A percentile compares a stretch with the other conserved stretches of the same genome.
Conservation (phyloP, 2,329 filamentous ascomycete species). For the Cryphonectria naterciae region DNA sequence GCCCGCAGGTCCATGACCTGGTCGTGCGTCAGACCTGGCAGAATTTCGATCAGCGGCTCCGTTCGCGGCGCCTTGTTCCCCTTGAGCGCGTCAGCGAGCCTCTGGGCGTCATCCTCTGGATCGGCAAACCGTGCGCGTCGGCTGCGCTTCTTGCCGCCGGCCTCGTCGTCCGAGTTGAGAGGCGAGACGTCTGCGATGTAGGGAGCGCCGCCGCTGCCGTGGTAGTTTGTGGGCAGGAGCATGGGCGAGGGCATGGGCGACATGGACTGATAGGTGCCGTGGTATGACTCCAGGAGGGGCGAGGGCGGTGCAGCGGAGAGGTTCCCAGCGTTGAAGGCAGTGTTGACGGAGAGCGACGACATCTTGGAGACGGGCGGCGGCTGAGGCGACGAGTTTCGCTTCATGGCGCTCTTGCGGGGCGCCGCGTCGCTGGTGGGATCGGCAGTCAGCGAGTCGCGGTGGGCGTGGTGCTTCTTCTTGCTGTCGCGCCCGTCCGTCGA, state of each 20-base stretch:
- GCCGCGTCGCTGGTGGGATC: slow-evolving; percentile 34
- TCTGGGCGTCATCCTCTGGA: slow-evolving; percentile 75
- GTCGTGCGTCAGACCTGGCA: slow-evolving; percentile 82
- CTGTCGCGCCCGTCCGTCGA: slow-evolving; percentile 29
- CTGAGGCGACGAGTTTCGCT: slow-evolving; percentile 50
- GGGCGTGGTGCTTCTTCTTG: slow-evolving; percentile 26
- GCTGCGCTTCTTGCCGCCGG: slow-evolving; percentile 50
- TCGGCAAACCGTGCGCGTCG: slow-evolving; percentile 82
- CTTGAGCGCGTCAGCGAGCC: slow-evolving; percentile 75
- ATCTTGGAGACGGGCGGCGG: slow-evolving; percentile 56
- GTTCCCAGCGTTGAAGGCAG: slow-evolving; percentile 45
- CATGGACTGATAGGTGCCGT: slow-evolving; percentile 90
- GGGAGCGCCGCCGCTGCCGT: slow-evolving; percentile 52
- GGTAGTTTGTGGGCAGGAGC: slow-evolving; percentile 53
- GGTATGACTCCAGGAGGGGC: slow-evolving; percentile 88
- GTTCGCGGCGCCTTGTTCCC: slow-evolving; percentile 68
- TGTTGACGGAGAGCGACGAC: slow-evolving; percentile 57
- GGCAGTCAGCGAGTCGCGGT: slow-evolving; percentile 39
- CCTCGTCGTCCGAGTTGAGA: slow-evolving; percentile 53
- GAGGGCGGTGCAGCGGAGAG: slow-evolving; percentile 69
- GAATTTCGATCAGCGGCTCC: slow-evolving; percentile 76
- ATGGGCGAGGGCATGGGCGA: slow-evolving; percentile 92
- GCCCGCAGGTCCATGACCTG: slow-evolving; percentile 84
- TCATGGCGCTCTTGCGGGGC: slow-evolving; percentile 40
- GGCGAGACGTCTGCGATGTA: slow-evolving; percentile 57